Evolutionary conservation across 129 eudicot genomes (phyloP).

Genomic region (Scalesia atractyloides): DNA sequence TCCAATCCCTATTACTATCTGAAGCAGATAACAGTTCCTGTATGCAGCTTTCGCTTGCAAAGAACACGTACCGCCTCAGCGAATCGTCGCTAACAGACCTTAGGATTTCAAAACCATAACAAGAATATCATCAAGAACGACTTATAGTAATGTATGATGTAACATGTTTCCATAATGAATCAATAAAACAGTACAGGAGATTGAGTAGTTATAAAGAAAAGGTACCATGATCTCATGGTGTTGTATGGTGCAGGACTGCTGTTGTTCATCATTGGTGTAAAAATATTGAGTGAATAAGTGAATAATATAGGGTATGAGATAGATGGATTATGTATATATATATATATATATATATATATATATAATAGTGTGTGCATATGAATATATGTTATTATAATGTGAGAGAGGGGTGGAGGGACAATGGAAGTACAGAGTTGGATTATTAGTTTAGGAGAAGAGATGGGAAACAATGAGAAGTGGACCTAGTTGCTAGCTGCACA

Average conservation of each 20-base stretch:
- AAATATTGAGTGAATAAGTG: constrained; percentile 7
- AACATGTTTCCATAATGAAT: not conserved
- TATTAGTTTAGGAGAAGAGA: constrained; percentile 41
- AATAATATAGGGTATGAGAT: constrained; percentile 27
- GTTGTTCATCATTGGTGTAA: constrained; percentile 34
- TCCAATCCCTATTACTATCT: constrained; percentile 54
- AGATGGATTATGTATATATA: constrained; percentile 18
- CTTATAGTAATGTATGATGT: not conserved
- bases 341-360: constrained; percentile 26
- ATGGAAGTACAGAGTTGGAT: constrained; percentile 55
- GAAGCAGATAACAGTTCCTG: constrained; percentile 89
- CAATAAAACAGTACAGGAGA: constrained; percentile 18
- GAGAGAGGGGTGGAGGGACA: constrained; percentile 19
- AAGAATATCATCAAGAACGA: constrained; percentile 1
- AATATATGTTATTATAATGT: not conserved
- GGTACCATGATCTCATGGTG: constrained; percentile 73
- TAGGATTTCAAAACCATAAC: constrained; percentile 20
- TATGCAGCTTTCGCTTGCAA: constrained; percentile 90
- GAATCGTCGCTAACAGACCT: constrained; percentile 97
- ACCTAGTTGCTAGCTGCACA: constrained; percentile 69
- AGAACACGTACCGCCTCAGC: constrained; percentile 69
- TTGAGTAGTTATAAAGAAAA: not conserved
- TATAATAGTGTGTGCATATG: constrained; percentile 14
- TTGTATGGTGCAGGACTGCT: constrained; percentile 56
- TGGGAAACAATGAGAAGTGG: constrained; percentile 64